Percentiles rank a stretch among this genome's conserved stretches.
phyloP scores from a whole-genome alignment of 2,329 filamentous ascomycete species.

The Aspergillus pseudoterreus region DNA sequence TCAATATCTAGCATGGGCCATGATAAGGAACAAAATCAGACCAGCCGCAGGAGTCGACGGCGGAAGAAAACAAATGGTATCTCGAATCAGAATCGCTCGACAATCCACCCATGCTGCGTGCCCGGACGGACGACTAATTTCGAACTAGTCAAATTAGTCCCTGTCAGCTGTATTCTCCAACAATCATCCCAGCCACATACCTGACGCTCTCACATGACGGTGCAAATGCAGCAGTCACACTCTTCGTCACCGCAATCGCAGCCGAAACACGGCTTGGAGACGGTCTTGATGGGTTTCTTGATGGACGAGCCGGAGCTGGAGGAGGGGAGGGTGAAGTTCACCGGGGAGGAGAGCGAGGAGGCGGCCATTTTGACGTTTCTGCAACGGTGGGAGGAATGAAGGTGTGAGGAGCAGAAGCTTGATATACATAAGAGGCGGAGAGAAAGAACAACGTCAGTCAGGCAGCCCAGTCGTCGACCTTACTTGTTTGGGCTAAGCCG shows the following conservation, averaged over 20 bases:
- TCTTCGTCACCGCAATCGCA: conserved; percentile 41
- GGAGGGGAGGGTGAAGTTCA: conserved; percentile 34
- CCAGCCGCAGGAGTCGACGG: neutral
- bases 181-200: neutral
- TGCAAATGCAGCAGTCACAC: conserved; percentile 40
- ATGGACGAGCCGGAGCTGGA: conserved; percentile 32
- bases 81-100: neutral
- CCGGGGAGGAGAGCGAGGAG: conserved; percentile 20
- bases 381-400: neutral
- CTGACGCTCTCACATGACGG: conserved; percentile 34
- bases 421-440: too few species aligned
- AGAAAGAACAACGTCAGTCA: neutral
- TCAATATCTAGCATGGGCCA: too few species aligned
- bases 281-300: conserved; percentile 36
- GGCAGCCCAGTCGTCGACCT: neutral
- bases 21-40: too few species aligned
- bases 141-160: too few species aligned
- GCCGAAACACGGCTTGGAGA: conserved; percentile 40
- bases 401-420: neutral
- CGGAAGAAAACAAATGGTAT: neutral
- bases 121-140: too few species aligned
- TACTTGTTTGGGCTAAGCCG: neutral
- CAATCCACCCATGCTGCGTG: too few species aligned
- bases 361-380: conserved; percentile 14
- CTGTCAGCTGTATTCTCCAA: neutral